Percentiles rank a stretch among this genome's conserved stretches.
Conservation (phyloP, 305 asterid genomes). For the Fraxinus sp. region DNA sequence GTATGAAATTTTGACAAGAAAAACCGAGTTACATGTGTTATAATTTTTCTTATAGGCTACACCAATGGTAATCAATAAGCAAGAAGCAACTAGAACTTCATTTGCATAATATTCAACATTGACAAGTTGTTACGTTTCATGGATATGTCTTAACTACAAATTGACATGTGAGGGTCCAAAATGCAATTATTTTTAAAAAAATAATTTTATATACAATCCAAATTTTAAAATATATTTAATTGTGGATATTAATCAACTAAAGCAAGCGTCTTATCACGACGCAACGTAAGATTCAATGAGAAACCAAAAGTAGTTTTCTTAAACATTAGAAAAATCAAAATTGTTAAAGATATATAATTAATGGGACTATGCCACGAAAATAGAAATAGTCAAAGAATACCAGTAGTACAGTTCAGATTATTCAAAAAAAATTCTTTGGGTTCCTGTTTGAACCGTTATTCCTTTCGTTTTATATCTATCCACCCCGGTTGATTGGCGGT, state of each 20-base stretch:
- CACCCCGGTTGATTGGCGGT: not conserved
- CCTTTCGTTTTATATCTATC: not conserved
- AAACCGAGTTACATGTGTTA: not conserved
- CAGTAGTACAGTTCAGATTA: not conserved
- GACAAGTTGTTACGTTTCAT: not conserved
- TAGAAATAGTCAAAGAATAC: not conserved
- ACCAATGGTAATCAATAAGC: not conserved
- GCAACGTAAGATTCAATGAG: not conserved
- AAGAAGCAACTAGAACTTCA: not conserved
- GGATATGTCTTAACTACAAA: not conserved
- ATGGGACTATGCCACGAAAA: not conserved
- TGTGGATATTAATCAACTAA: not conserved
- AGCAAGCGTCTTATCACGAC: not conserved
- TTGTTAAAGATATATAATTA: not conserved
- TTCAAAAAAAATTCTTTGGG: not conserved
- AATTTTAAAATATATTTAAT: not conserved
- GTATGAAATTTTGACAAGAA: not conserved
- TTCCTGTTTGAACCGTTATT: not conserved
- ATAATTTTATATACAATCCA: not conserved
- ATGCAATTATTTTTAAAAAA: not conserved
- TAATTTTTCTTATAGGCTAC: not conserved
- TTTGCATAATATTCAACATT: not conserved
- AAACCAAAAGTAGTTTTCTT: not conserved
- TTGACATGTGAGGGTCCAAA: not conserved
- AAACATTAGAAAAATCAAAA: not conserved